phyloP scores from a whole-genome alignment of 345 rosid species.

The Acer saccharum region DNA sequence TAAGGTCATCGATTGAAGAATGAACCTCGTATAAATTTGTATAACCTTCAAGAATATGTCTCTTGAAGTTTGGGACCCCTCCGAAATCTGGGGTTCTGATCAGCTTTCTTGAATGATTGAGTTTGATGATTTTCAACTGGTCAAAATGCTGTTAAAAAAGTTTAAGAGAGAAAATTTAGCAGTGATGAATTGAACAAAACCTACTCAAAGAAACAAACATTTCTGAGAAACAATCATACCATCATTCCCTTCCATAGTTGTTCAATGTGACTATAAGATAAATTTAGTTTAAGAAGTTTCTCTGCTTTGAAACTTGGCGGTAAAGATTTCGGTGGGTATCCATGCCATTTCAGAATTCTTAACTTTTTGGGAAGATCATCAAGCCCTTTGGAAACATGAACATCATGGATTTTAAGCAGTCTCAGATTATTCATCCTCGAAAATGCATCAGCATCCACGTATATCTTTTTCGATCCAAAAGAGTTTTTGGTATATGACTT shows the following conservation, averaged over 20 bases:
- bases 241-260: background rate
- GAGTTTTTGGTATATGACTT: slow-evolving; percentile 4
- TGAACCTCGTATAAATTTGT: slow-evolving; percentile 20
- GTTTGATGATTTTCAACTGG: slow-evolving; percentile 1
- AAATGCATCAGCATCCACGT: slow-evolving; percentile 14
- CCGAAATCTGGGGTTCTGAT: slow-evolving; percentile 16
- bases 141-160: background rate
- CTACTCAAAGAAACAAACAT: background rate
- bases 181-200: background rate
- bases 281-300: slow-evolving; percentile 21
- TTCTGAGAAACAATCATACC: background rate
- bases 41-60: slow-evolving; percentile 20
- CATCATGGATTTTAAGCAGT: slow-evolving; percentile 10
- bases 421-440: slow-evolving; percentile 14
- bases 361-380: slow-evolving; percentile 15
- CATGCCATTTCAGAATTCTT: slow-evolving; percentile 10
- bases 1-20: slow-evolving; percentile 21
- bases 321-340: slow-evolving; percentile 6
- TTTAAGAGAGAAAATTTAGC: background rate
- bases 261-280: slow-evolving; percentile 14
- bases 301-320: slow-evolving; percentile 13
- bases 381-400: background rate
- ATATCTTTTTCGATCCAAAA: background rate
- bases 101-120: slow-evolving; percentile 6
- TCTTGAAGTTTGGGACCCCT: slow-evolving; percentile 15